These are phyloP conservation scores for Elongisporangium anandrum DNA, from an alignment of 352 stramenopile genomes.

Conservation along the genomic window DNA sequence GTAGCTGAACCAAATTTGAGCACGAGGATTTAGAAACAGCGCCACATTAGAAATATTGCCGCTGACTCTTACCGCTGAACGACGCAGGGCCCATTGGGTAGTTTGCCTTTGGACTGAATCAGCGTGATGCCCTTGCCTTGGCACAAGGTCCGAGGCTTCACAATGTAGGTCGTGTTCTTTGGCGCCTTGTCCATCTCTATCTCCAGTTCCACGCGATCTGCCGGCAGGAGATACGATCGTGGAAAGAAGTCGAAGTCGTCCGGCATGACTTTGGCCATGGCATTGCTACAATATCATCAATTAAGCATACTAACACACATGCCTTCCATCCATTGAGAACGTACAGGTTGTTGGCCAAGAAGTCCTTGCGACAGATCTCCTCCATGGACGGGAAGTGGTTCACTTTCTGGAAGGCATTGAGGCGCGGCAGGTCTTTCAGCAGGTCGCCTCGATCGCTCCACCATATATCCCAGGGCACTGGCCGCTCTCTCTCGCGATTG, in stretches of 20 bases:
- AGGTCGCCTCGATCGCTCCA: conserved; percentile 43
- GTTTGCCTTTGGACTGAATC: conserved; percentile 28
- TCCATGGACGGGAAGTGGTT: conserved; percentile 58
- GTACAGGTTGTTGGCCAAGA: conserved; percentile 46
- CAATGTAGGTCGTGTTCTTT: conserved; percentile 37
- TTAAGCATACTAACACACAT: no score
- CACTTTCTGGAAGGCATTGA: conserved; percentile 44
- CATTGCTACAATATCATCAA: conserved; percentile 30
- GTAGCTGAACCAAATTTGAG: conserved; percentile 68
- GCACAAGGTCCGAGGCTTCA: conserved; percentile 34
- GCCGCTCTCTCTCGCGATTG: conserved; percentile 10
- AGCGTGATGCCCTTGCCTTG: conserved; percentile 42
- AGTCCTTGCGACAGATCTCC: conserved; percentile 53
- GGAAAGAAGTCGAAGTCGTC: conserved; percentile 36
- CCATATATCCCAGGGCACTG: conserved; percentile 38
- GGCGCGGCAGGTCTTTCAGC: conserved; percentile 29
- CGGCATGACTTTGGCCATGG: conserved; percentile 32
- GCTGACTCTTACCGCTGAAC: conserved; percentile 22
- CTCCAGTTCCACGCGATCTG: conserved; percentile 29
- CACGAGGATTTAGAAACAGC: background rate
- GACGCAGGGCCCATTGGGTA: conserved; percentile 32
- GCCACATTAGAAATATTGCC: no score
- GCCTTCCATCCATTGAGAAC: no score
- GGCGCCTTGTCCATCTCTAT: conserved; percentile 23
- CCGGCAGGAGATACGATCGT: conserved; percentile 31